Percentiles rank a stretch among this genome's conserved stretches.
Evolutionary conservation across 441 rosid species (phyloP).

Genomic region (Croton laevigatus): DNA sequence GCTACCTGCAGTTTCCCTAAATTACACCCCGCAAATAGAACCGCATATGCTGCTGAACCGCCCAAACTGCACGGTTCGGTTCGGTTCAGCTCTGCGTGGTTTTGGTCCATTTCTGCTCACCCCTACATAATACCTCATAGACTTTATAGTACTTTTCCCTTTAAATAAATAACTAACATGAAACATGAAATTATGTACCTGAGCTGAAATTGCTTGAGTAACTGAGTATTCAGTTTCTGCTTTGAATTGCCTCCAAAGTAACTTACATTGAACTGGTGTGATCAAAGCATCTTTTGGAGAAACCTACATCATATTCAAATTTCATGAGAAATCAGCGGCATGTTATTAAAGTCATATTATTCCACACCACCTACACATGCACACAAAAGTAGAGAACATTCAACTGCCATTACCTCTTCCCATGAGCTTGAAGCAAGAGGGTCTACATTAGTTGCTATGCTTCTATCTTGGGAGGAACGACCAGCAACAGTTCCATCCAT

Average conservation of each 20-base stretch:
- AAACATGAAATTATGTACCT: conserved; percentile 36
- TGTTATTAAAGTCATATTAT: too few species aligned
- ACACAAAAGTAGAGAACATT: not conserved
- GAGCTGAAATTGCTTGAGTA: conserved; percentile 78
- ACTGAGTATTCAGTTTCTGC: conserved; percentile 71
- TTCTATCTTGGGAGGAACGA: conserved; percentile 44
- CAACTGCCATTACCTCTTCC: conserved; percentile 57
- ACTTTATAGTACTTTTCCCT: too few species aligned
- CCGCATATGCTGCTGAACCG: too few species aligned
- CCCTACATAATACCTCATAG: too few species aligned
- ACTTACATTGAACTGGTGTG: conserved; percentile 74
- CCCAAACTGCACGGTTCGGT: too few species aligned
- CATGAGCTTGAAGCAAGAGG: conserved; percentile 74
- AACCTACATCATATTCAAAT: conserved; percentile 38
- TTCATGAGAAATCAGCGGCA: conserved; percentile 20
- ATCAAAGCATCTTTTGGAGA: conserved; percentile 51
- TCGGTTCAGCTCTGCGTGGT: too few species aligned
- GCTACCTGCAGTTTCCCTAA: too few species aligned
- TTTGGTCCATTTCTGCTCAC: too few species aligned
- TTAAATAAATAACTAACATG: not conserved
- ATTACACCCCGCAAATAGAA: too few species aligned
- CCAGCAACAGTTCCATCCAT: conserved; percentile 45
- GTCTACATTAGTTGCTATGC: conserved; percentile 43
- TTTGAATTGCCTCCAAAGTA: conserved; percentile 77
- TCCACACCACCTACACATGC: too few species aligned